Percentiles rank a stretch among this genome's conserved stretches.
Evolutionary conservation across 2,329 filamentous ascomycete genomes (phyloP).

Genomic region (Ploettnerulaceae sp.): DNA sequence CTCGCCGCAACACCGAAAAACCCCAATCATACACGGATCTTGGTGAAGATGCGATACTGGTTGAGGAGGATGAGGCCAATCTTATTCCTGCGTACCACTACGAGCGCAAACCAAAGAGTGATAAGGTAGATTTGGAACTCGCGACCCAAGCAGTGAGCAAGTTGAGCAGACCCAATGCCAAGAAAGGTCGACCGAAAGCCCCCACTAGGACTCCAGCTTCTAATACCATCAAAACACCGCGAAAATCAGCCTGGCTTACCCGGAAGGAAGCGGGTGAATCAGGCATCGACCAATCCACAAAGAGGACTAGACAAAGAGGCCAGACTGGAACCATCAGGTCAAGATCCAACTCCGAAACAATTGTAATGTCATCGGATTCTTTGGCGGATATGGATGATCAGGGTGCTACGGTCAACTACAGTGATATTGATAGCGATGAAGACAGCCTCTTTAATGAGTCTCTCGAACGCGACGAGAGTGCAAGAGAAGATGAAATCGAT

Average conservation of each 20-base stretch:
- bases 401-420: conserved; percentile 3
- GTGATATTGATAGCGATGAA: conserved; percentile 16
- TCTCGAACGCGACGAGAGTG: conserved; percentile 9
- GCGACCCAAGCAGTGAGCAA: conserved; percentile 23
- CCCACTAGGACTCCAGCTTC: conserved; percentile 15
- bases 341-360: conserved; percentile 3
- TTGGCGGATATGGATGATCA: conserved; percentile 11
- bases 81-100: conserved; percentile 6
- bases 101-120: conserved; percentile 2
- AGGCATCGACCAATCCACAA: conserved; percentile 7
- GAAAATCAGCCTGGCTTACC: conserved; percentile 29
- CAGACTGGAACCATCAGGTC: not conserved
- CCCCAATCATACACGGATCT: conserved; percentile 25
- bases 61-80: conserved; percentile 24
- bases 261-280: conserved; percentile 24
- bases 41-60: conserved; percentile 25
- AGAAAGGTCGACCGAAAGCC: conserved; percentile 5
- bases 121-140: conserved; percentile 19
- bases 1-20: conserved; percentile 21
- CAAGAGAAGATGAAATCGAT: not conserved
- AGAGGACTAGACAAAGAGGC: conserved; percentile 8
- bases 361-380: conserved; percentile 12
- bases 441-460: conserved; percentile 27
- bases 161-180: conserved; percentile 15
- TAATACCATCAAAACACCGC: conserved; percentile 21